Evolutionary conservation across 805 yeast genomes (phyloP).

Genomic region (Kazachstania taianensis): DNA sequence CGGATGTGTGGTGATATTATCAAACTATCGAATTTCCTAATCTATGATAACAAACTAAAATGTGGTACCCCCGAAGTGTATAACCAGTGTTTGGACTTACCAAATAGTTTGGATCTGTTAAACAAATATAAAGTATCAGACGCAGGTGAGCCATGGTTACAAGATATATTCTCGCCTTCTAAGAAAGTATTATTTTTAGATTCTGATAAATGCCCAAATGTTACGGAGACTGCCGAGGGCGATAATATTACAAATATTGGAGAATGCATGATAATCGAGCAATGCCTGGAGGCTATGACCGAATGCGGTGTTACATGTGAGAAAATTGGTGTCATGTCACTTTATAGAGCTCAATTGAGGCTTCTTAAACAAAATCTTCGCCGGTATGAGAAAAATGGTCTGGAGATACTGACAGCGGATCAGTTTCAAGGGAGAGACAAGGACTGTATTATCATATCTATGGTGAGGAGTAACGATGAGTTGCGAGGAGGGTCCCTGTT

Average conservation of each 20-base stretch:
- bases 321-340: constrained; percentile 78
- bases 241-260: constrained; percentile 64
- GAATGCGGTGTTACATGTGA: constrained; percentile 48
- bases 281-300: constrained; percentile 49
- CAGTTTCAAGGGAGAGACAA: constrained; percentile 95
- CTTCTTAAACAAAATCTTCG: constrained; percentile 31
- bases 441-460: constrained; percentile 78
- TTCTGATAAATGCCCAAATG: constrained; percentile 53
- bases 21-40: constrained; percentile 67
- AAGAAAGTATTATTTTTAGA: constrained; percentile 67
- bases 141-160: constrained; percentile 39
- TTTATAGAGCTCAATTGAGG: constrained; percentile 71
- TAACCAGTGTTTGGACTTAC: constrained; percentile 40
- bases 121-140: background rate
- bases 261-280: constrained; percentile 59
- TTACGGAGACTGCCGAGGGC: constrained; percentile 45
- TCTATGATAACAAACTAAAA: constrained; percentile 63
- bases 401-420: constrained; percentile 89
- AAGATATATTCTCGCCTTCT: constrained; percentile 40
- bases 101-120: constrained; percentile 25
- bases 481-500: constrained; percentile 65
- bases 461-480: constrained; percentile 70
- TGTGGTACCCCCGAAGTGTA: constrained; percentile 68
- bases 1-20: constrained; percentile 88
- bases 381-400: constrained; percentile 21